These are phyloP conservation scores for Calonectria naviculata DNA, from an alignment of 2,329 filamentous ascomycete species.

Conservation along the genomic window DNA sequence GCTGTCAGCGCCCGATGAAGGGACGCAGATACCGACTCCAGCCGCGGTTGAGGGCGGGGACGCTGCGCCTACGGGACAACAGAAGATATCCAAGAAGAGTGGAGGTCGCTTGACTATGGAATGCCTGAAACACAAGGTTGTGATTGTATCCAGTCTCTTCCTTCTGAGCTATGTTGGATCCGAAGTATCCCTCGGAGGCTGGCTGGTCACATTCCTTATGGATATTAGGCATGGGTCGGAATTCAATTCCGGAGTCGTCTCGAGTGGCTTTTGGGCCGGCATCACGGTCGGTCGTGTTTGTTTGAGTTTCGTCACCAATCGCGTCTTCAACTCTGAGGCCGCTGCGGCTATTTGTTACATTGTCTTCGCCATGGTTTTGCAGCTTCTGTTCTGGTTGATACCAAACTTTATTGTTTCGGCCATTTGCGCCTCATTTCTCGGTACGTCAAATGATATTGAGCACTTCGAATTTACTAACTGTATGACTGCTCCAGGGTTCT, in stretches of 20 bases:
- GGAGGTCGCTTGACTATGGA: background rate
- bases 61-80: background rate
- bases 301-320: background rate
- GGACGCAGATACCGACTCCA: background rate
- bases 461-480: background rate
- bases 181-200: background rate
- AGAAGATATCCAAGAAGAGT: background rate
- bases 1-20: background rate
- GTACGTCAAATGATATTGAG: background rate
- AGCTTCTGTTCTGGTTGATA: background rate
- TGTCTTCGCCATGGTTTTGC: background rate
- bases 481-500: background rate
- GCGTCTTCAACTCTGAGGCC: background rate
- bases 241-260: background rate
- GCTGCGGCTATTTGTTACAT: background rate
- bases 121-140: background rate
- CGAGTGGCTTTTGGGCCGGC: background rate
- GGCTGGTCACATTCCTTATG: background rate
- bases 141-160: background rate
- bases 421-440: background rate
- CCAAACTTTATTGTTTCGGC: background rate
- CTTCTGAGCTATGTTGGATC: background rate
- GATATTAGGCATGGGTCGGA: background rate
- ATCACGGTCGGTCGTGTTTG: background rate
- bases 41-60: background rate